Conservation (phyloP, 2,329 filamentous ascomycete species). For the Exophiala xenobiotica region DNA sequence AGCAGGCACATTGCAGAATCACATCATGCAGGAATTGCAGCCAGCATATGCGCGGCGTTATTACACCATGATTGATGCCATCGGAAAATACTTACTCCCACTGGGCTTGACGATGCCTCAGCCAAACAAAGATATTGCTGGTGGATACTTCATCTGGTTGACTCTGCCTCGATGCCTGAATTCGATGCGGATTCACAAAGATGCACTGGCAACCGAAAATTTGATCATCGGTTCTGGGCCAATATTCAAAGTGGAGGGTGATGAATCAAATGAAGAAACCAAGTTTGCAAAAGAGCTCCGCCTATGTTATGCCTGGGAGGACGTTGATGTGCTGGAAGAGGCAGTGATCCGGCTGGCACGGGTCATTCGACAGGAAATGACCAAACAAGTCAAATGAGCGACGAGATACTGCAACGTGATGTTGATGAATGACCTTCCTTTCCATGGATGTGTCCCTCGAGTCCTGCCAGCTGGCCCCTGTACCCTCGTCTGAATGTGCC, state of each 20-base stretch:
- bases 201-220: slow-evolving; percentile 62
- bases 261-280: slow-evolving; percentile 49
- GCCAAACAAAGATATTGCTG: slow-evolving; percentile 54
- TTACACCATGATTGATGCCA: slow-evolving; percentile 56
- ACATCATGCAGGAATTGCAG: slow-evolving; percentile 54
- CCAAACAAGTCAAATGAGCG: slow-evolving; percentile 15
- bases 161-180: slow-evolving; percentile 57
- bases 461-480: background rate
- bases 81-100: slow-evolving; percentile 60
- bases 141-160: slow-evolving; percentile 87
- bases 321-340: slow-evolving; percentile 63
- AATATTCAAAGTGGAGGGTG: slow-evolving; percentile 66
- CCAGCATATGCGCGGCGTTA: slow-evolving; percentile 58
- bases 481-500: background rate
- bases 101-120: slow-evolving; percentile 57
- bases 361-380: slow-evolving; percentile 30
- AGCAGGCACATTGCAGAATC: slow-evolving; percentile 51
- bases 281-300: slow-evolving; percentile 62
- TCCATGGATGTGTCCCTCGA: background rate
- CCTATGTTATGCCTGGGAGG: slow-evolving; percentile 72
- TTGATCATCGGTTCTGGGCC: slow-evolving; percentile 67
- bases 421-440: slow-evolving; percentile 4
- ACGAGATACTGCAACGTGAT: slow-evolving; percentile 1
- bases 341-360: slow-evolving; percentile 64
- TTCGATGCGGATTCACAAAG: slow-evolving; percentile 56